Base-by-base conservation (phyloP, 768 basidiomycete species). In the Tulasnella sp. region DNA sequence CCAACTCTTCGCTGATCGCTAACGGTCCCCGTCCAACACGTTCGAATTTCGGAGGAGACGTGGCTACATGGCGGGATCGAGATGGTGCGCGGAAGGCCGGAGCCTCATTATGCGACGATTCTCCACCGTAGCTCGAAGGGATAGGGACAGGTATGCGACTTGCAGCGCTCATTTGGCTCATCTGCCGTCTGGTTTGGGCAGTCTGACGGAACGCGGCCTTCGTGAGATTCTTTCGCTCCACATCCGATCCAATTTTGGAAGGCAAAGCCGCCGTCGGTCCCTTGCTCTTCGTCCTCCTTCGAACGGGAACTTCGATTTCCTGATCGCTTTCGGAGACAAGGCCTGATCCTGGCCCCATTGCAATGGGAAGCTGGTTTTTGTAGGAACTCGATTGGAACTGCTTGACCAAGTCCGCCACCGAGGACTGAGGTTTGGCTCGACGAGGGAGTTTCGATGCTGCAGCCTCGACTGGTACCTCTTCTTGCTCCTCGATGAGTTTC, bases 191-290 rank as follows among this genome's bases (percentile, higher is more conserved):
- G 34, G 17, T 34, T 19, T 71, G 35, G 22, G 19, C 39, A 9
- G 44, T 62, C 68, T 73, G 75, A 37, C 67, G 72, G 1, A 93
- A 90, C 1, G 92, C 94, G 72, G 94, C 88, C 77, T 95, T 95
- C 22, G 89, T 91, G 3, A 94, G 94, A 80, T 96, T 96, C 63
- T 94, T 88, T 71, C 90, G 87, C 80, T 96, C 95, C 69, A 93
- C 93, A 78, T 96, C 95, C 6, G 94, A 95, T 26, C 11, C 84
- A 78, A 14, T 78, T 77, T 67, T 77, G 75, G 42, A 41, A 36
- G n/a, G 22, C 12, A 35, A 16, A 4, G 6, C 14, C 11, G 64
- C 29, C 39, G 41, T n/a, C 22, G 74, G 47, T 36, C 14, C 71
- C 62, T 67, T 72, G 19, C 78, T 74, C 32, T 78, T 75, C 11